A percentile compares a stretch with the other conserved stretches of the same genome.
Evolutionary conservation across 768 basidiomycete species (phyloP).

Genomic region (Lepiota brunneoincarnata): DNA sequence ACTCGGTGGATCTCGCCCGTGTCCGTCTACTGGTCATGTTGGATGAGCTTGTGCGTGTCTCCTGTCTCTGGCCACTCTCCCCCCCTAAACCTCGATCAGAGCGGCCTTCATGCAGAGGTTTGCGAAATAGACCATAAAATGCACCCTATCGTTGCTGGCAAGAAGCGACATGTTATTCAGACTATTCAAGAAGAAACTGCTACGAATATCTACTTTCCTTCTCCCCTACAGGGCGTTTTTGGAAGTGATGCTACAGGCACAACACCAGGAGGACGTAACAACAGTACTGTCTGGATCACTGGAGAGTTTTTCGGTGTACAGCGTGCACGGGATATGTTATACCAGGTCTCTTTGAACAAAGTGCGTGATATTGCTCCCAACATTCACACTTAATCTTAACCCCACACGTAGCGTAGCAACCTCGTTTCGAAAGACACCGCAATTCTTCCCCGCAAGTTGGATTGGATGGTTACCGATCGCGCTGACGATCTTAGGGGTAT

Average conservation of each 20-base stretch:
- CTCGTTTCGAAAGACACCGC: slow-evolving; percentile 92
- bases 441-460: slow-evolving; percentile 92
- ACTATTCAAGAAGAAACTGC: slow-evolving; percentile 96
- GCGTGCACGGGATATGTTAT: slow-evolving; percentile 92
- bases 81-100: slow-evolving; percentile 44
- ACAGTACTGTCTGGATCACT: slow-evolving; percentile 91
- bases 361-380: slow-evolving; percentile 35
- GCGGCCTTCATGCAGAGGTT: slow-evolving; percentile 84
- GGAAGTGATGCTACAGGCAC: slow-evolving; percentile 56
- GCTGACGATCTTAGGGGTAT: slow-evolving; percentile 87
- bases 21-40: slow-evolving; percentile 90
- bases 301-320: slow-evolving; percentile 98
- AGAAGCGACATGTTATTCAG: slow-evolving; percentile 84
- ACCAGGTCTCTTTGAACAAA: slow-evolving; percentile 84
- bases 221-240: slow-evolving; percentile 82
- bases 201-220: slow-evolving; percentile 94
- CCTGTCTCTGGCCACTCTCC: background rate
- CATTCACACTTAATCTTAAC: slow-evolving; percentile 1
- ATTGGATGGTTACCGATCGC: slow-evolving; percentile 99
- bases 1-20: slow-evolving; percentile 88
- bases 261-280: slow-evolving; percentile 49
- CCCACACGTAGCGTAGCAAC: slow-evolving; percentile 64
- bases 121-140: slow-evolving; percentile 96
- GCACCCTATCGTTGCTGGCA: slow-evolving; percentile 86
- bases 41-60: slow-evolving; percentile 80